Percentiles rank a stretch among this genome's conserved stretches.
These are phyloP conservation scores for Trapa bicornis DNA, from an alignment of 345 rosid genomes.

Conservation along the genomic window DNA sequence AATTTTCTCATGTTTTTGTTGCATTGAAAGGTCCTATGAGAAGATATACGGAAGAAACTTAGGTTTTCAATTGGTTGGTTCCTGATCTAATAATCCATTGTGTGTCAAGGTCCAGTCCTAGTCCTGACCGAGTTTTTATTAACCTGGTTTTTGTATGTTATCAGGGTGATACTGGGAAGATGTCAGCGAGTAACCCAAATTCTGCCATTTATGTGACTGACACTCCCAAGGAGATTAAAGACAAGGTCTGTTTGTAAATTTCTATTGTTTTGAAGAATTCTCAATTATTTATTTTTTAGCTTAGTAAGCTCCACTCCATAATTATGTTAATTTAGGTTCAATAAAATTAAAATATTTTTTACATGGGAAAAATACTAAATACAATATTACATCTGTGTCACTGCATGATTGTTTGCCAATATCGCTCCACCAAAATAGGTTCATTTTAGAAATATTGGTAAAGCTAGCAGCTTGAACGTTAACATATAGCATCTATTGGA, in stretches of 20 bases:
- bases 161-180: conserved; percentile 93
- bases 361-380: background rate
- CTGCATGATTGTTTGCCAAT: background rate
- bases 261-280: background rate
- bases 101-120: background rate
- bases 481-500: background rate
- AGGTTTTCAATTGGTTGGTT: background rate
- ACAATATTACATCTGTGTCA: background rate
- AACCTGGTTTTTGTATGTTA: conserved; percentile 6
- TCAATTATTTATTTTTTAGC: background rate
- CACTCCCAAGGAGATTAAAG: conserved; percentile 57
- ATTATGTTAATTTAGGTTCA: background rate
- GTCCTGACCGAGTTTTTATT: background rate
- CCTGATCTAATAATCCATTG: background rate
- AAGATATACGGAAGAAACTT: background rate
- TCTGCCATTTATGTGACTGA: conserved; percentile 93
- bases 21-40: background rate
- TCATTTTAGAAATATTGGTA: background rate
- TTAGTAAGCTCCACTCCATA: background rate
- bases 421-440: background rate
- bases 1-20: background rate
- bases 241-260: conserved; percentile 45
- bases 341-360: background rate
- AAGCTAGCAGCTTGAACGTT: background rate
- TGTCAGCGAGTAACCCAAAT: conserved; percentile 97